Percentiles rank a stretch among this genome's conserved stretches.
phyloP scores from a whole-genome alignment of 768 basidiomycete species.

The Suillus weaverae region DNA sequence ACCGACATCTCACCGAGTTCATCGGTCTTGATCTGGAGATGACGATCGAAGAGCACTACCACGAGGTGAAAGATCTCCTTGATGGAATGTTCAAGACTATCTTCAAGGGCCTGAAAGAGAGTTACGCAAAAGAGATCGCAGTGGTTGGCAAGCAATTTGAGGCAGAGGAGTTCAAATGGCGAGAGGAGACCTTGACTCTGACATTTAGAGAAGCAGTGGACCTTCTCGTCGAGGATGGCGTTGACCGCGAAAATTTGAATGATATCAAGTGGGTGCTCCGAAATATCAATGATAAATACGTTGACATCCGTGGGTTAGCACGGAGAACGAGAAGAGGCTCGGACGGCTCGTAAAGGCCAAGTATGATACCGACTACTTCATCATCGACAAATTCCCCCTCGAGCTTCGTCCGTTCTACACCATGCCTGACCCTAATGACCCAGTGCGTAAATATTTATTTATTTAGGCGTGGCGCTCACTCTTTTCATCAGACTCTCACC shows the following conservation, averaged over 20 bases:
- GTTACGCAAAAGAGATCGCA: constrained; percentile 81
- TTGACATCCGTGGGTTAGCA: constrained; percentile 50
- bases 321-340: constrained; percentile 92
- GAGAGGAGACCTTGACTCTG: constrained; percentile 83
- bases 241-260: constrained; percentile 72
- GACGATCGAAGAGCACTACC: constrained; percentile 98
- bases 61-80: constrained; percentile 92
- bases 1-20: constrained; percentile 98
- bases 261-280: constrained; percentile 75
- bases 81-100: constrained; percentile 85
- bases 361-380: constrained; percentile 98
- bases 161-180: constrained; percentile 94
- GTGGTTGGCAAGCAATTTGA: constrained; percentile 85
- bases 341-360: constrained; percentile 88
- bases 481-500: constrained; percentile 65
- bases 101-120: constrained; percentile 79
- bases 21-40: constrained; percentile 99
- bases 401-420: constrained; percentile 97
- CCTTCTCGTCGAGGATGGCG: constrained; percentile 83
- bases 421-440: constrained; percentile 94
- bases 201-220: constrained; percentile 88
- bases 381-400: constrained; percentile 98
- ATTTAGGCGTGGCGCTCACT: constrained; percentile 9
- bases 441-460: constrained; percentile 47
- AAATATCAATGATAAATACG: not conserved